Evolutionary conservation across 176 grass and related monocot genomes (phyloP), one percentile per base, ranked within the genome.

Genomic region (Elaeis guineensis): DNA sequence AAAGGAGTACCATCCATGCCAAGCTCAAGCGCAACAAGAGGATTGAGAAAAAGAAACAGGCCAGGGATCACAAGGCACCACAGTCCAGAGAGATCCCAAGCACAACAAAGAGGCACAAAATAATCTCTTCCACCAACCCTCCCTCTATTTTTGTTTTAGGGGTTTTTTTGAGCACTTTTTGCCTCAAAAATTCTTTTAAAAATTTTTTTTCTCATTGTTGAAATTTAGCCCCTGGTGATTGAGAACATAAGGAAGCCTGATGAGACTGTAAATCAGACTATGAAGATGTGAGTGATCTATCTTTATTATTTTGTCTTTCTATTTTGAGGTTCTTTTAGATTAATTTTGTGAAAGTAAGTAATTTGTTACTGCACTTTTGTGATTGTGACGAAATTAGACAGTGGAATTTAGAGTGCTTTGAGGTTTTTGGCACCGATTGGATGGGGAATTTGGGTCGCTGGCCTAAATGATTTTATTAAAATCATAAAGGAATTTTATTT

Each of bases 1-100:
- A 88, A 81, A 77, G 87, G 48, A 83, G 69, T 69, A 87, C 80
- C 32, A 59, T 92, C 24, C 76, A 86, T 56, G 78, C 83, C 17
- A 97, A 91, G 83, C 66, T 97, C 39, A 97, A 91, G 81, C 78
- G 59, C 6, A 81, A 91, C 59, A 91, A 97, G 84, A 86, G 75
- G 59, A 69, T 73, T 3, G 62, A 85, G 76, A 97, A 89, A 76
- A 78, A 81, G 22, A 78, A 63, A 55, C 76, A 80, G 59, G 77
- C 81, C 21, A 74, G 69, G 81, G 76, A 16, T 25, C 77, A 73
- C 60, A 84, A 67, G 30, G 39, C 0, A 30, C 56, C 64, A 75
- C 76, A 19, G 16, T 22, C 25, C 80, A 77, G 21, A 81, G 75
- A 49, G 87, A 84, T 17, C 50, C 74, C 26, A 87, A 97, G 52